Conservation (phyloP, 768 basidiomycete species). For the Coprinellus micaceus region DNA sequence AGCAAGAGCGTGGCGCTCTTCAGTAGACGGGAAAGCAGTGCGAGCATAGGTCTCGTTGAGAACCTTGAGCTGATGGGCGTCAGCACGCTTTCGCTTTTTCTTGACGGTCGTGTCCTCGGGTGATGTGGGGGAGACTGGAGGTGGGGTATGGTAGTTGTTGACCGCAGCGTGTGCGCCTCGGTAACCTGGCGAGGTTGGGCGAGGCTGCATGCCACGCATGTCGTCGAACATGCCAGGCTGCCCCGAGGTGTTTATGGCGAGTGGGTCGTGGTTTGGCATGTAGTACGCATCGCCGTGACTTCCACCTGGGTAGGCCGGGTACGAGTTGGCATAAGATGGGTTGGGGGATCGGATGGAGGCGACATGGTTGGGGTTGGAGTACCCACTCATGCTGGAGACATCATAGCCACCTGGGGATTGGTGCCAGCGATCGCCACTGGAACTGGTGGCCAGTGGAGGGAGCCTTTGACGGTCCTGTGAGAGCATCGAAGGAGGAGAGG, state of each 20-base stretch:
- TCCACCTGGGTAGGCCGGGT: conserved; percentile 43
- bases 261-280: conserved; percentile 31
- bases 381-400: conserved; percentile 30
- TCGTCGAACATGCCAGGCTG: conserved; percentile 30
- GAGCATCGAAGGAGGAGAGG: conserved; percentile 45
- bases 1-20: conserved; percentile 75
- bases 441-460: conserved; percentile 50
- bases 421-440: conserved; percentile 50
- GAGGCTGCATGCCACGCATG: conserved; percentile 31
- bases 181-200: conserved; percentile 44
- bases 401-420: conserved; percentile 31
- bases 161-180: conserved; percentile 31
- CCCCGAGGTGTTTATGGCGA: conserved; percentile 26
- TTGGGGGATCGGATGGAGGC: conserved; percentile 61
- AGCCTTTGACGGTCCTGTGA: conserved; percentile 54
- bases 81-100: conserved; percentile 85
- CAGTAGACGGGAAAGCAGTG: conserved; percentile 85
- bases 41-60: conserved; percentile 77
- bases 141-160: conserved; percentile 51
- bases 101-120: conserved; percentile 71
- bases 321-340: conserved; percentile 56
- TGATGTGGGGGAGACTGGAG: conserved; percentile 44
- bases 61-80: conserved; percentile 73
- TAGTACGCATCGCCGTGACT: conserved; percentile 39
- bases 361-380: conserved; percentile 15